Percentiles rank a stretch among this genome's conserved stretches.
Evolutionary conservation across 2,329 filamentous ascomycete genomes (phyloP).

Genomic region (Sporothrix variecibatus): DNA sequence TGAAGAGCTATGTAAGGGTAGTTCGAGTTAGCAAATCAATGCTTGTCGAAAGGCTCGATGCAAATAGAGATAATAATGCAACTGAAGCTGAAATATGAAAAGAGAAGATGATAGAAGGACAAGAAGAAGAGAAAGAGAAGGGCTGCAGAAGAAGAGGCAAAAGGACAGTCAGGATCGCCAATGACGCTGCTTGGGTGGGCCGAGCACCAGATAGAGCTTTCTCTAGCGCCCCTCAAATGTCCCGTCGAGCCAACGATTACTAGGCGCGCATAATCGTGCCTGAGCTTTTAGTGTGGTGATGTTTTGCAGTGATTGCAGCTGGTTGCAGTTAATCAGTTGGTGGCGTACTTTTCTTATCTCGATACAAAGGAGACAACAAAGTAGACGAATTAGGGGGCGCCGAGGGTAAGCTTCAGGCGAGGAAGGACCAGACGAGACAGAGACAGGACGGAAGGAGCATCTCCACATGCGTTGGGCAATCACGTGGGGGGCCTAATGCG

Average conservation of each 20-base stretch:
- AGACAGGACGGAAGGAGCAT: not conserved
- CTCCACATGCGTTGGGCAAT: not conserved
- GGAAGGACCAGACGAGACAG: not conserved
- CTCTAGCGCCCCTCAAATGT: slow-evolving; percentile 12
- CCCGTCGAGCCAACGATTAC: not conserved
- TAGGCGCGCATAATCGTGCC: not conserved
- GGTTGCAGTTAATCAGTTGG: not conserved
- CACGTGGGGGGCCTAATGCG: slow-evolving; percentile 10
- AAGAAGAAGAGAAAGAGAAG: not conserved
- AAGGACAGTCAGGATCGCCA: not conserved
- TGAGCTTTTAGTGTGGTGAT: not conserved
- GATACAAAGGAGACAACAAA: not conserved
- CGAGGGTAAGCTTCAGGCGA: not conserved
- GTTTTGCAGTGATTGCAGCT: too few relatives aligned
- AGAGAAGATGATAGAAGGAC: not conserved
- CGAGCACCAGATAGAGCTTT: slow-evolving; percentile 4
- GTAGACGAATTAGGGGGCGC: not conserved
- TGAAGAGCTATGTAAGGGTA: not conserved
- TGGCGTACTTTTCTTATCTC: not conserved
- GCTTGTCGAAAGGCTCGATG: not conserved
- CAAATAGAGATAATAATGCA: not conserved
- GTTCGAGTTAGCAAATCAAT: not conserved
- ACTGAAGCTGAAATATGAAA: not conserved
- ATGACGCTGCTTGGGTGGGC: slow-evolving; percentile 20
- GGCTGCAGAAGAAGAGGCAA: not conserved